phyloP scores from a whole-genome alignment of 768 basidiomycete species.

The Thelephora ganbajun region DNA sequence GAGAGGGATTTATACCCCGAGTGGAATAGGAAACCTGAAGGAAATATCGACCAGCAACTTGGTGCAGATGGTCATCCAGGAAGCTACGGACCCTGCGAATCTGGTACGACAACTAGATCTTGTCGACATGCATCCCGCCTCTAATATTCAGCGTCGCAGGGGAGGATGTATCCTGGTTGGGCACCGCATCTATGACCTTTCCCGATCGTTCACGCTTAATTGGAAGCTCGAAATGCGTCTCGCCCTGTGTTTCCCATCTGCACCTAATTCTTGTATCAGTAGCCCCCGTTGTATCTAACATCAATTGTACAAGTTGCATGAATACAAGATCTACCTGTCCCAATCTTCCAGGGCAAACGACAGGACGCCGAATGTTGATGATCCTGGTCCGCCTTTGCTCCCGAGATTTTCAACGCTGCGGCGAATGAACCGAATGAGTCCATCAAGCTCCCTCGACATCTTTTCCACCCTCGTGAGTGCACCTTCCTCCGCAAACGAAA shows the following conservation, averaged over 20 bases:
- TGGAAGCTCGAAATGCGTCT: constrained; percentile 25
- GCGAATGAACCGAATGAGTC: constrained; percentile 53
- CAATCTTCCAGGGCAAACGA: constrained; percentile 73
- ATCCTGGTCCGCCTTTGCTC: constrained; percentile 42
- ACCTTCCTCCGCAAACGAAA: constrained; percentile 29
- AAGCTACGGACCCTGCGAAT: constrained; percentile 64
- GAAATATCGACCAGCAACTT: constrained; percentile 68
- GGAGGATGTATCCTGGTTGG: constrained; percentile 88
- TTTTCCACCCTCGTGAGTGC: constrained; percentile 40
- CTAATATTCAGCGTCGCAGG: constrained; percentile 26
- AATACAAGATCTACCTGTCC: constrained; percentile 27
- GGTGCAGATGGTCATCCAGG: constrained; percentile 84
- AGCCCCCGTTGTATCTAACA: background rate
- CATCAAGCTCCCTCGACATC: constrained; percentile 57
- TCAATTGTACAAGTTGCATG: background rate
- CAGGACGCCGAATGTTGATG: constrained; percentile 52
- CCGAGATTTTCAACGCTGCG: constrained; percentile 59
- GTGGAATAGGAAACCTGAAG: constrained; percentile 29
- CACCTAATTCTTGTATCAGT: background rate
- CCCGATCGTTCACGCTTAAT: constrained; percentile 73
- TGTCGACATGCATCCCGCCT: constrained; percentile 2
- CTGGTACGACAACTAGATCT: constrained; percentile 30
- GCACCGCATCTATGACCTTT: constrained; percentile 60
- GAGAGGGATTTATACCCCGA: constrained; percentile 48
- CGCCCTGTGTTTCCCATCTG: constrained; percentile 1